Evolutionary conservation across 176 grass and related monocot genomes (phyloP).

Genomic region (Cenchrus americanus): DNA sequence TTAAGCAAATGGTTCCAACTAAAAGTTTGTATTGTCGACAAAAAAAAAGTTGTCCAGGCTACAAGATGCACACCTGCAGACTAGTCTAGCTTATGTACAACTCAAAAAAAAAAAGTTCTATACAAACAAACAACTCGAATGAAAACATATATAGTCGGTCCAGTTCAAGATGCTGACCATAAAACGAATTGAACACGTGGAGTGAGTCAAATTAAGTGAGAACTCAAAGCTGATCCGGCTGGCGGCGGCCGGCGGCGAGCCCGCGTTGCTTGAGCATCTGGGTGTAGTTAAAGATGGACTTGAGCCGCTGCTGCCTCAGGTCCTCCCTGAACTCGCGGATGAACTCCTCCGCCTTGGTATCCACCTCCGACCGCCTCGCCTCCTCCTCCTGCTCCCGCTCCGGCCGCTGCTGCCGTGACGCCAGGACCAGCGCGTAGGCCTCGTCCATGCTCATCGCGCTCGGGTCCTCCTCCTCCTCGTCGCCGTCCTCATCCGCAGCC

Average conservation of each 20-base stretch:
- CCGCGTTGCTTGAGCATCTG: constrained; percentile 36
- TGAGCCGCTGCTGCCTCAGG: constrained; percentile 42
- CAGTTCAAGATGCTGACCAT: not conserved
- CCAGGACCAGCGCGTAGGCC: constrained; percentile 41
- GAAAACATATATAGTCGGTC: not conserved
- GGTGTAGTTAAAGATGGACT: constrained; percentile 60
- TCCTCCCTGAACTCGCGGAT: constrained; percentile 43
- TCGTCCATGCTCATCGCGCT: constrained; percentile 58
- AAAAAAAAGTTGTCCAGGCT: no score
- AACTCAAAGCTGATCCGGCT: not conserved
- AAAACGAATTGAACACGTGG: not conserved
- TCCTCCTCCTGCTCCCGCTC: constrained; percentile 36
- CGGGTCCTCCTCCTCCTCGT: not conserved
- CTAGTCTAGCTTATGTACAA: not conserved
- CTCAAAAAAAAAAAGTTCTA: no score
- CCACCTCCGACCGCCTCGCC: constrained; percentile 39
- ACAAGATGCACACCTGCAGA: not conserved
- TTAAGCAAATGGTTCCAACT: no score
- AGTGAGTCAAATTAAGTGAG: not conserved
- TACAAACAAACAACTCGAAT: not conserved
- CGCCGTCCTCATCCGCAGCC: not conserved
- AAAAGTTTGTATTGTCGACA: no score
- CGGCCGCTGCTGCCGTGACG: constrained; percentile 12
- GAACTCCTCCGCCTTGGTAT: constrained; percentile 48
- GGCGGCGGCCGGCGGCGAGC: not conserved